Base-by-base conservation (phyloP, 2,329 filamentous ascomycete genomes). In the Aspergillus unguis region DNA sequence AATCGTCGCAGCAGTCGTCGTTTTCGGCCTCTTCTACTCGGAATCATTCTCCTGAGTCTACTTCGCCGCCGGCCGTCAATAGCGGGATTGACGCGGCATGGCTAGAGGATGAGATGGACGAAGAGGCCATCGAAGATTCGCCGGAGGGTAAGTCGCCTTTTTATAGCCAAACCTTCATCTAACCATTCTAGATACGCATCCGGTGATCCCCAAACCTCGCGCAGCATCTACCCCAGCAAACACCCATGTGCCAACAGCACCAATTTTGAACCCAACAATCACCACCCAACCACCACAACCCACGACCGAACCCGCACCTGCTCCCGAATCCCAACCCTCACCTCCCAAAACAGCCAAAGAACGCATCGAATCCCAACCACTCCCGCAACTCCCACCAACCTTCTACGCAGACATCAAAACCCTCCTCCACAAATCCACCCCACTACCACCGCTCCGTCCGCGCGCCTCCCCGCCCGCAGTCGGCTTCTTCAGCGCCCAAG, bases 1-100 rank as follows among this genome's bases (percentile, higher is more conserved):
- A 68, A 54, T 72, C 70, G 6, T 69, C 70, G 4, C 69, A 71
- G 50, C 53, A 63, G 11, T 59, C 64, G 6, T 63, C 64, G 11
- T 58, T 62, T 7, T 63, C 64, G n/a, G 42, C 49, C 11, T 53
- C 47, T 32, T 54, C 50, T 27, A 57, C 49, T 6, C 56, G 53
- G 25, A 44, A 40, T 23, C 54, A 57, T 38, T 61, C 57, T 17
- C 55, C 54, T 4, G 53, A n/a, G 1, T 31, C 29, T 11, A 31
- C 36, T 6, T 45, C 46, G 27, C 38, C 48, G 31, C 38, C 42
- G 3, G 31, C 38, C 26, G 10, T 44, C 5, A 44, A 53, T 23
- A 28, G n/a, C 27, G 10, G 9, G 9, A 28, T n/a, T 8, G 38
- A 42, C n/a, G 17, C 9, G 10, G 23, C 9, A 17, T 6, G 10